phyloP scores from a whole-genome alignment of 805 yeast genomes.

The Metschnikowia colocasiae region DNA sequence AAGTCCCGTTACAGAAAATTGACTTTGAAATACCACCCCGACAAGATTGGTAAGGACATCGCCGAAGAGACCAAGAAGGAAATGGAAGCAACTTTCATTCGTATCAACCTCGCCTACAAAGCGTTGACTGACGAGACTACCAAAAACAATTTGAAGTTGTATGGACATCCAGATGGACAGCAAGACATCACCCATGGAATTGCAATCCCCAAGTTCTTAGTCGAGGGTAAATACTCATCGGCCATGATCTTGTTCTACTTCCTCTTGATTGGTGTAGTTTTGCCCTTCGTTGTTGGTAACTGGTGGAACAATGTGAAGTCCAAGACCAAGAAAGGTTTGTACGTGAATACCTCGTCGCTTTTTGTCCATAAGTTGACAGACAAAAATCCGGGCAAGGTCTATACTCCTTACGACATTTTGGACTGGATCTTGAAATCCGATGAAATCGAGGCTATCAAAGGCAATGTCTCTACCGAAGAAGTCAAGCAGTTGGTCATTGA shows the following conservation, averaged over 20 bases:
- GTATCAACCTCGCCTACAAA: slow-evolving; percentile 87
- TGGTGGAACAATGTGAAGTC: slow-evolving; percentile 90
- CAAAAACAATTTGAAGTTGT: slow-evolving; percentile 74
- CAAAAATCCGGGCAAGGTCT: slow-evolving; percentile 63
- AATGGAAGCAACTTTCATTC: slow-evolving; percentile 73
- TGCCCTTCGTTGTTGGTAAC: slow-evolving; percentile 75
- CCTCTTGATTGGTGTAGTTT: slow-evolving; percentile 64
- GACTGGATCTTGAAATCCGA: slow-evolving; percentile 60
- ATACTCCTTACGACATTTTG: slow-evolving; percentile 55
- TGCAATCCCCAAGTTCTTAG: slow-evolving; percentile 87
- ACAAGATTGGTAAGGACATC: slow-evolving; percentile 69
- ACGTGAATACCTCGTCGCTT: slow-evolving; percentile 75
- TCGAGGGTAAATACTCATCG: slow-evolving; percentile 75
- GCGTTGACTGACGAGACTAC: slow-evolving; percentile 88
- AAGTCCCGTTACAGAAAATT: slow-evolving; percentile 81
- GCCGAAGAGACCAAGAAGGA: slow-evolving; percentile 51
- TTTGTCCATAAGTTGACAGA: slow-evolving; percentile 73
- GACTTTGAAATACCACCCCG: slow-evolving; percentile 90
- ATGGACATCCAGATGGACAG: slow-evolving; percentile 98
- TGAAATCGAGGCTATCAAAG: slow-evolving; percentile 52
- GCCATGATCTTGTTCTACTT: slow-evolving; percentile 62
- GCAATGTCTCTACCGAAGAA: slow-evolving; percentile 41
- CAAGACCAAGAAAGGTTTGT: slow-evolving; percentile 78
- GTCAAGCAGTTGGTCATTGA: slow-evolving; percentile 50
- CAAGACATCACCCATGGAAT: slow-evolving; percentile 88